These are phyloP conservation scores for Aureobasidium mangrovei DNA, from an alignment of 2,329 filamentous ascomycete genomes.

Conservation along the genomic window DNA sequence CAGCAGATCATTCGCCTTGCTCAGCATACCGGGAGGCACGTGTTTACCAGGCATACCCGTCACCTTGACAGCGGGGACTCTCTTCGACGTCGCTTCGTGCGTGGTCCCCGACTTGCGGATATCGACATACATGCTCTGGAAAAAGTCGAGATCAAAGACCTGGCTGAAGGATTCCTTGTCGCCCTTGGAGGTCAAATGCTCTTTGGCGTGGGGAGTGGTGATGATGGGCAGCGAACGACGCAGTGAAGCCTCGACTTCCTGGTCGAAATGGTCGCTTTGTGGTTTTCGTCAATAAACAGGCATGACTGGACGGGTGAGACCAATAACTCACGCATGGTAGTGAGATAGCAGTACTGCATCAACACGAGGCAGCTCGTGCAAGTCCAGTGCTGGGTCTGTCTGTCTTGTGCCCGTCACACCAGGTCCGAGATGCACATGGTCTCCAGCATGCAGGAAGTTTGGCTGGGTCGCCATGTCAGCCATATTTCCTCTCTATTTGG, in stretches of 20 bases:
- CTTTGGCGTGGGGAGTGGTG: slow-evolving; percentile 53
- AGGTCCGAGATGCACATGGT: slow-evolving; percentile 58
- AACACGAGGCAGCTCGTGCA: slow-evolving; percentile 51
- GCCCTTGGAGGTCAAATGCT: slow-evolving; percentile 38
- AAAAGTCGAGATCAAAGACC: slow-evolving; percentile 49
- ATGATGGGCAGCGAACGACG: slow-evolving; percentile 52
- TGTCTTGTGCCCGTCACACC: slow-evolving; percentile 47
- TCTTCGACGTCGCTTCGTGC: slow-evolving; percentile 16
- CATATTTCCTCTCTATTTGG: too few relatives aligned
- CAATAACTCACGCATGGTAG: slow-evolving; percentile 43
- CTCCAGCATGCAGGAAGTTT: slow-evolving; percentile 57
- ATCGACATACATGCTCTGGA: slow-evolving; percentile 43
- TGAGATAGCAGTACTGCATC: slow-evolving; percentile 54
- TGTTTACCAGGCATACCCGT: slow-evolving; percentile 59
- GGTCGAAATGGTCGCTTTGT: slow-evolving; percentile 44
- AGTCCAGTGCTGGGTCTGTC: slow-evolving; percentile 52
- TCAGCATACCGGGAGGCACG: slow-evolving; percentile 39
- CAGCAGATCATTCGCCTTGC: slow-evolving; percentile 40
- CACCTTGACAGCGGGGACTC: slow-evolving; percentile 43
- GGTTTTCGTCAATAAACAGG: too few relatives aligned
- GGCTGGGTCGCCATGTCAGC: slow-evolving; percentile 25
- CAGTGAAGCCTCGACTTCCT: slow-evolving; percentile 42
- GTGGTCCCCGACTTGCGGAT: slow-evolving; percentile 21
- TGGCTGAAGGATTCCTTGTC: slow-evolving; percentile 44
- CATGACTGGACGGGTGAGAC: too few relatives aligned